Base-by-base conservation (phyloP, 768 basidiomycete genomes). In the Scleroderma bovista region DNA sequence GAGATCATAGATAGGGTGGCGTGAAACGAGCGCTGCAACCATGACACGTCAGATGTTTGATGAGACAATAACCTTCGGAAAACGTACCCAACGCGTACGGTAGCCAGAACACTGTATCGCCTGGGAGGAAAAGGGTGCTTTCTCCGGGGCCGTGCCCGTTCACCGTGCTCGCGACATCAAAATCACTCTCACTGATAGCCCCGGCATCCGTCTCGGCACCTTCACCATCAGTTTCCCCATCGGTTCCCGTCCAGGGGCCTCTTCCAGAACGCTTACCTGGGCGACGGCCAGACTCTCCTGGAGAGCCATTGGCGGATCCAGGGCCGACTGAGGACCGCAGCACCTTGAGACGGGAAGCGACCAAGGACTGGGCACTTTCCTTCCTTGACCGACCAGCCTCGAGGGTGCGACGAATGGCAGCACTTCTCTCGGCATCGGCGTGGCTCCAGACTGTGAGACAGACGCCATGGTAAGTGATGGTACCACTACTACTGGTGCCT, bases 371-470 rank as follows among this genome's bases (percentile, higher is more conserved):
- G 0, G 84, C 83, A 29, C 84, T 86, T 65, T 91, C 87, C 63
- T 88, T 88, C 48, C 87, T 81, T 37, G 77, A 81, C 40, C 87
- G 81, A 43, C 84, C 81, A 0, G 85, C 84, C 63, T 91, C 89
- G 43, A 90, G 75, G 7, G 88, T 88, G 44, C 85, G 78, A 19
- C 91, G 82, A 58, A 94, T 93, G 1, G 92, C 92, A 13, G 75
- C 77, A 48, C 86, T 84, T 43, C 93, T 83, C 58, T 93, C 86
- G 0, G 84, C 84, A 62, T 97, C 94, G 17, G 93, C 93, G 60
- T 94, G 93, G 3, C 89, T 92, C 93, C 93, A 98, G 2, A 96
- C 91, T 2, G 92, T 93, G 51, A 98, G 75, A 57, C 91, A 92
- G 33, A 95, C 92, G 42, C 92, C 93, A 61, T 96, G 82, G 64